A percentile compares a stretch with the other conserved stretches of the same genome.
Evolutionary conservation across 257 asterid genomes (phyloP).

Genomic region (Hygrophila difformis): DNA sequence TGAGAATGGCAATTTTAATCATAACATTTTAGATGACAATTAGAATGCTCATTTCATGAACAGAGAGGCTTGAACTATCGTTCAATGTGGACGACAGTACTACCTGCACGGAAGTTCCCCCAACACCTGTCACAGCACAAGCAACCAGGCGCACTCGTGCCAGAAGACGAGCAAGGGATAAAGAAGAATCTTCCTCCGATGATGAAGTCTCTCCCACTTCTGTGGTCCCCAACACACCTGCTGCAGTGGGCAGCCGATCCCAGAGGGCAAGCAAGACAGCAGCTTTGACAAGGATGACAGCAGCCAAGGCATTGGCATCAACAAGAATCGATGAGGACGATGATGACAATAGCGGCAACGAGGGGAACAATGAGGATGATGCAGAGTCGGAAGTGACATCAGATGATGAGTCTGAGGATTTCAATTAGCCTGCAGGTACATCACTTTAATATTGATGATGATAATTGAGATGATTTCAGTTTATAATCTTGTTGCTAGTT

Average conservation of each 20-base stretch:
- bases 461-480: too few relatives aligned
- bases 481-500: too few relatives aligned
- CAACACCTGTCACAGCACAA: conserved; percentile 65
- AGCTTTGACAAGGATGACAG: conserved; percentile 57
- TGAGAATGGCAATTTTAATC: neutral
- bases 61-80: conserved; percentile 55
- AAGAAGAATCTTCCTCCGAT: conserved; percentile 51
- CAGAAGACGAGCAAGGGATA: conserved; percentile 47
- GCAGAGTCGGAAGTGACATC: too few relatives aligned
- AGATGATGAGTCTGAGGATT: too few relatives aligned
- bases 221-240: conserved; percentile 41
- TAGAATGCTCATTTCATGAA: neutral
- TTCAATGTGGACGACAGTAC: conserved; percentile 35
- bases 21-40: neutral
- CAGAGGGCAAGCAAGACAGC: conserved; percentile 93
- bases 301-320: conserved; percentile 27
- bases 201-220: conserved; percentile 56
- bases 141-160: conserved; percentile 37
- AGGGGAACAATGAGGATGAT: too few relatives aligned
- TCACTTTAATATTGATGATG: too few relatives aligned
- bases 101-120: conserved; percentile 39
- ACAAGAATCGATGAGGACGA: conserved; percentile 41
- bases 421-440: too few relatives aligned
- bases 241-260: conserved; percentile 43
- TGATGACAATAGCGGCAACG: too few relatives aligned